Evolutionary conservation across 2,329 filamentous ascomycete species (phyloP).

Genomic region (Pseudocercospora ulei): DNA sequence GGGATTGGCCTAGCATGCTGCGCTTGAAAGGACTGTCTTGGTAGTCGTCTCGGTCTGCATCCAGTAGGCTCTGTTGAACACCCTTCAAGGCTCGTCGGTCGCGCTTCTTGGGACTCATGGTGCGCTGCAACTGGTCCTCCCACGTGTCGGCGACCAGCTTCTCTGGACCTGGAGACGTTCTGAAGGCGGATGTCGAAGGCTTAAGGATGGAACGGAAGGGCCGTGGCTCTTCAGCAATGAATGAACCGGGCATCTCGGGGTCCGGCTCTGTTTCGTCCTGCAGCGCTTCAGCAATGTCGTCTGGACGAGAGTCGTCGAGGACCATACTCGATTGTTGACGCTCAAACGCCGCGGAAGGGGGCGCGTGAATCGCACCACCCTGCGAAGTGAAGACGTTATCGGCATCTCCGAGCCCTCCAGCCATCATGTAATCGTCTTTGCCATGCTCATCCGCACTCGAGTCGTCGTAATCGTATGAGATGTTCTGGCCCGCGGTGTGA

Average conservation of each 20-base stretch:
- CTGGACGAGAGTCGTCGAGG: conserved; percentile 33
- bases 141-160: conserved; percentile 64
- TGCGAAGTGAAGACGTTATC: conserved; percentile 24
- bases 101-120: conserved; percentile 86
- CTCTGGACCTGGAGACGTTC: conserved; percentile 48
- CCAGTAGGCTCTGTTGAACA: conserved; percentile 51
- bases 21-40: conserved; percentile 51
- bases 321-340: conserved; percentile 30
- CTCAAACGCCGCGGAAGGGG: conserved; percentile 26
- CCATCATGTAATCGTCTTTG: conserved; percentile 38
- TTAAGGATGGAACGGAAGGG: conserved; percentile 45
- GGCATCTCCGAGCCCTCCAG: conserved; percentile 21
- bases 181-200: conserved; percentile 34
- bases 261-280: conserved; percentile 41
- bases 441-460: conserved; percentile 30
- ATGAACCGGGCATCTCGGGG: conserved; percentile 70
- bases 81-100: conserved; percentile 64
- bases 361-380: conserved; percentile 30
- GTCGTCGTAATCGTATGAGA: conserved; percentile 47
- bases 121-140: conserved; percentile 87
- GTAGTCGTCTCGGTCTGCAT: conserved; percentile 32
- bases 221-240: conserved; percentile 60
- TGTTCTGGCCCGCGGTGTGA: conserved; percentile 31
- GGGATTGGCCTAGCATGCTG: conserved; percentile 32
- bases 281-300: conserved; percentile 51